phyloP scores from a whole-genome alignment of 768 basidiomycete species.

The Podaxis pistillaris region DNA sequence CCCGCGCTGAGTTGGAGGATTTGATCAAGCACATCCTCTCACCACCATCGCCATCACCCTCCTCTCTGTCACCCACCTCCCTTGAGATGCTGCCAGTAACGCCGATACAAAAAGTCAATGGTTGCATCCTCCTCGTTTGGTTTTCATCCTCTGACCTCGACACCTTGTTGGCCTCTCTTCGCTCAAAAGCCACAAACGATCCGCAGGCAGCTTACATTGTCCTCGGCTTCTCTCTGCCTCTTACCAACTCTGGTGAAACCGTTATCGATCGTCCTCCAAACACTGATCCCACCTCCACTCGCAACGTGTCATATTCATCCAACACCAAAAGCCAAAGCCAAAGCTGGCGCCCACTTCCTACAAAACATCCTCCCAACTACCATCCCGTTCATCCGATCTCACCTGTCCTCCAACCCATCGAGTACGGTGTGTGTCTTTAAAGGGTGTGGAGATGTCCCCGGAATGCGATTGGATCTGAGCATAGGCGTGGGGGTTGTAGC shows the following conservation, averaged over 20 bases:
- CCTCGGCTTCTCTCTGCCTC: slow-evolving; percentile 15
- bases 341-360: slow-evolving; percentile 12
- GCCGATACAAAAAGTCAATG: slow-evolving; percentile 34
- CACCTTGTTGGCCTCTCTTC: not conserved
- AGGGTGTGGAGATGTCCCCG: not conserved
- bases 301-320: not conserved
- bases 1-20: slow-evolving; percentile 47
- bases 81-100: slow-evolving; percentile 18
- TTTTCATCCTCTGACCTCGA: slow-evolving; percentile 23
- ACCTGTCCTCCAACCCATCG: slow-evolving; percentile 33
- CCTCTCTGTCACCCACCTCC: not conserved
- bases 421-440: slow-evolving; percentile 51
- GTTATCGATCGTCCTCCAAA: not conserved
- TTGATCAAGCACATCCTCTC: slow-evolving; percentile 36
- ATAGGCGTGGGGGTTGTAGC: slow-evolving; percentile 63
- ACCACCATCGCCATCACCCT: not conserved
- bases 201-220: slow-evolving; percentile 27
- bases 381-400: slow-evolving; percentile 36
- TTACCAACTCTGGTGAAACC: not conserved
- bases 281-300: not conserved
- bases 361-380: slow-evolving; percentile 12
- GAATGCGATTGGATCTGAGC: slow-evolving; percentile 56
- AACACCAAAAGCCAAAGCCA: not conserved
- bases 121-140: slow-evolving; percentile 40
- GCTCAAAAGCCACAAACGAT: slow-evolving; percentile 9